A percentile compares a stretch with the other conserved stretches of the same genome.
Evolutionary conservation across 2,329 filamentous ascomycete species (phyloP).

Genomic region (Penicillium decumbens): DNA sequence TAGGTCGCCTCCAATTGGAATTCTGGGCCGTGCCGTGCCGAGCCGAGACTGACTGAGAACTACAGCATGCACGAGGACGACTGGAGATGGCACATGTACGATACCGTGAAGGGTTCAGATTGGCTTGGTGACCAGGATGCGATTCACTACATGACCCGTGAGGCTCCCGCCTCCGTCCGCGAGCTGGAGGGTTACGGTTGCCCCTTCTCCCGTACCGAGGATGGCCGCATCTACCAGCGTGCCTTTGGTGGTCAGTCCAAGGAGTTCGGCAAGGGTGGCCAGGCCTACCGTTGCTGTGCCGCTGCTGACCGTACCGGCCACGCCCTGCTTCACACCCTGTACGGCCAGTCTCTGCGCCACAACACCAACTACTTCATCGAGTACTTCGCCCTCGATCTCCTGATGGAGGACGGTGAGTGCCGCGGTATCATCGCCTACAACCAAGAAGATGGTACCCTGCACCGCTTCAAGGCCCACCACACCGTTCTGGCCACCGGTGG

Average conservation of each 20-base stretch:
- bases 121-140: slow-evolving; percentile 97
- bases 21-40: not conserved
- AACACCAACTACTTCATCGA: slow-evolving; percentile 99
- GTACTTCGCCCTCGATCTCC: slow-evolving; percentile 93
- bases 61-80: slow-evolving; percentile 94
- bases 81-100: slow-evolving; percentile 99
- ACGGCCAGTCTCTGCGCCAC: slow-evolving; percentile 92
- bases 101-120: slow-evolving; percentile 95
- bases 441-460: slow-evolving; percentile 96
- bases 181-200: slow-evolving; percentile 97
- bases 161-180: slow-evolving; percentile 84
- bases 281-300: slow-evolving; percentile 95
- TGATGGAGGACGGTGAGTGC: slow-evolving; percentile 97
- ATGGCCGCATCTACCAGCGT: slow-evolving; percentile 97
- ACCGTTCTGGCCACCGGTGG: slow-evolving; percentile 95
- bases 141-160: slow-evolving; percentile 97
- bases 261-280: slow-evolving; percentile 91
- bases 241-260: slow-evolving; percentile 97
- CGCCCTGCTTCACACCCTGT: slow-evolving; percentile 95
- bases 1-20: slow-evolving; percentile 21
- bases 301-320: slow-evolving; percentile 96
- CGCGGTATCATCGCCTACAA: slow-evolving; percentile 96
- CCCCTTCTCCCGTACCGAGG: slow-evolving; percentile 86
- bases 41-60: slow-evolving; percentile 18
- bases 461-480: slow-evolving; percentile 94